These are phyloP conservation scores for Annulohypoxylon truncatum DNA, from an alignment of 2,329 filamentous ascomycete genomes.

Conservation along the genomic window DNA sequence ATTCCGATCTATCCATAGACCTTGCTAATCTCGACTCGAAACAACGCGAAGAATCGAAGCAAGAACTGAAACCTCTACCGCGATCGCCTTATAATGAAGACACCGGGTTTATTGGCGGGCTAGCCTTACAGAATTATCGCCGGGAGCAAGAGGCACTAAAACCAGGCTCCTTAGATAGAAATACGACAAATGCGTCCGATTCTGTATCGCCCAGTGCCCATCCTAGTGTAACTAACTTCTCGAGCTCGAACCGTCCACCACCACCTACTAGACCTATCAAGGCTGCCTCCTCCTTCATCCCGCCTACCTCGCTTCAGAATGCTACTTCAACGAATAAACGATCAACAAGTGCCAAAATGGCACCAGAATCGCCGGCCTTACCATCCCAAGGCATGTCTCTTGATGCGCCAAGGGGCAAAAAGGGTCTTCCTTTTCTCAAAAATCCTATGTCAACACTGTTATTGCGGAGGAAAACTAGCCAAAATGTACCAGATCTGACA, in stretches of 20 bases:
- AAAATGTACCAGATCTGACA: conserved; percentile 59
- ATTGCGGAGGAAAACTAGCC: conserved; percentile 66
- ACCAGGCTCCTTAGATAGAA: conserved; percentile 38
- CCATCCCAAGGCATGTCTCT: conserved; percentile 48
- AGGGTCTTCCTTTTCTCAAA: conserved; percentile 68
- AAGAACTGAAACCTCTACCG: conserved; percentile 48
- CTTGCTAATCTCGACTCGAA: conserved; percentile 31
- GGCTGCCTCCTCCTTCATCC: conserved; percentile 58
- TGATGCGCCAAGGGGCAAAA: conserved; percentile 62
- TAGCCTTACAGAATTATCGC: conserved; percentile 64
- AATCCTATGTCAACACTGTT: conserved; percentile 70
- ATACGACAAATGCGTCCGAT: conserved; percentile 32
- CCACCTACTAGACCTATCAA: conserved; percentile 50
- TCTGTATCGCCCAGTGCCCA: conserved; percentile 38
- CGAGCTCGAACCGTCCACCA: conserved; percentile 41
- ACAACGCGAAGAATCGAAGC: conserved; percentile 45
- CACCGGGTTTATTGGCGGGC: conserved; percentile 66
- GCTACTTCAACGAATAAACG: conserved; percentile 55
- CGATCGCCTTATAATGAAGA: conserved; percentile 53
- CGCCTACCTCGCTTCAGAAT: conserved; percentile 62
- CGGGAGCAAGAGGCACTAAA: conserved; percentile 51
- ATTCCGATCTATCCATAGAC: conserved; percentile 47
- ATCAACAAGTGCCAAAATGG: conserved; percentile 55
- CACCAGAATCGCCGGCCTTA: conserved; percentile 53
- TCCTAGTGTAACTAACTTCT: conserved; percentile 50